phyloP scores from a whole-genome alignment of 768 basidiomycete species.

The Mycena galopus region DNA sequence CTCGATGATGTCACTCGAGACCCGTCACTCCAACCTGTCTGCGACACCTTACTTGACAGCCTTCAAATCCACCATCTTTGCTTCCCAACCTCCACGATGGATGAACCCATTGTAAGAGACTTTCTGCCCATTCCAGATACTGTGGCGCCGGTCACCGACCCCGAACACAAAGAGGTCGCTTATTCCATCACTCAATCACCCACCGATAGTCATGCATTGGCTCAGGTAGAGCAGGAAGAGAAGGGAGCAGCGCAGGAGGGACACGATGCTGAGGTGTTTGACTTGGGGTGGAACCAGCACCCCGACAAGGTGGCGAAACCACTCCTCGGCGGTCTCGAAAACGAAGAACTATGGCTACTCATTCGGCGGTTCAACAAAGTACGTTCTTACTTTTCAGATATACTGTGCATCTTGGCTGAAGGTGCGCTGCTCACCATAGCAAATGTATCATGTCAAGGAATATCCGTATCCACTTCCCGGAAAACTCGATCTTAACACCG shows the following conservation, averaged over 20 bases:
- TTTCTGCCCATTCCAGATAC: conserved; percentile 27
- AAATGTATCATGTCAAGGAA: conserved; percentile 54
- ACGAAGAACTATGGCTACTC: conserved; percentile 55
- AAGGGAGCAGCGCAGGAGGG: conserved; percentile 21
- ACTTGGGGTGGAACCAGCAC: conserved; percentile 27
- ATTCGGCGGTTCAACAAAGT: conserved; percentile 58
- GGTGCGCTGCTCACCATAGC: conserved; percentile 39
- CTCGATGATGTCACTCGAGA: conserved; percentile 23
- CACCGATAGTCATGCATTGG: conserved; percentile 27
- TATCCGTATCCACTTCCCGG: conserved; percentile 43
- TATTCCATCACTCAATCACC: conserved; percentile 26
- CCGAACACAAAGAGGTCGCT: conserved; percentile 22
- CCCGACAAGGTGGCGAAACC: conserved; percentile 41
- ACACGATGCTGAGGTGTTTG: conserved; percentile 17
- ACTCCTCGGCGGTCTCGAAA: conserved; percentile 50
- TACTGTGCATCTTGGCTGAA: conserved; percentile 11
- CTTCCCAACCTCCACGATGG: conserved; percentile 19
- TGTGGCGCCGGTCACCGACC: conserved; percentile 27
- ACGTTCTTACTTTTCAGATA: conserved; percentile 20
- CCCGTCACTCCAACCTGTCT: background rate
- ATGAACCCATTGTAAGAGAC: conserved; percentile 21
- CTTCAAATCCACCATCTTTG: conserved; percentile 8
- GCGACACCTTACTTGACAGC: conserved; percentile 6
- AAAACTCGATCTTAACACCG: conserved; percentile 54
- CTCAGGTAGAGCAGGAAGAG: conserved; percentile 20